These are phyloP conservation scores for Petunia secreta DNA, from an alignment of 257 asterid genomes.

Conservation along the genomic window DNA sequence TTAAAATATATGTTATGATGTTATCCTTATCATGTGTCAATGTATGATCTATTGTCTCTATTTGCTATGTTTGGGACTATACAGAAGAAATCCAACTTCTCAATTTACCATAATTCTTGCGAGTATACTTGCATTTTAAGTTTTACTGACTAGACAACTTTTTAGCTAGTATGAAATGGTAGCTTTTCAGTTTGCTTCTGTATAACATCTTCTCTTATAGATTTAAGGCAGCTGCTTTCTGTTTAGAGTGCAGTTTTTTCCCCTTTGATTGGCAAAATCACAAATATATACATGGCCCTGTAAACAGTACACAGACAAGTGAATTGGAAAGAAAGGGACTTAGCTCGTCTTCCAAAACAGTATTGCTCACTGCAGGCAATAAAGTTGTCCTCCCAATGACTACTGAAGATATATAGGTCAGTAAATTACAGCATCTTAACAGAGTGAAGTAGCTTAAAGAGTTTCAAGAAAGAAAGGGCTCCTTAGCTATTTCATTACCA, in stretches of 20 bases:
- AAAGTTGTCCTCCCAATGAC: conserved; percentile 10
- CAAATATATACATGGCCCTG: background rate
- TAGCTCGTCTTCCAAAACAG: background rate
- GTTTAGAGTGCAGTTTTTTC: background rate
- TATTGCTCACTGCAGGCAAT: background rate
- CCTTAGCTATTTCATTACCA: background rate
- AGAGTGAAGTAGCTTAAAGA: conserved; percentile 5
- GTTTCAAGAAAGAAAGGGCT: conserved; percentile 6
- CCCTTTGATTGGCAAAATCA: conserved; percentile 18
- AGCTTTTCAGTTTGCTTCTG: conserved; percentile 14
- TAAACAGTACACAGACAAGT: background rate
- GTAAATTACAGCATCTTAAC: background rate
- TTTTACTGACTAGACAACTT: background rate
- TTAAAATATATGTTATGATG: background rate
- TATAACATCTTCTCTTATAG: background rate
- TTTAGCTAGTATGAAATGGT: conserved; percentile 20
- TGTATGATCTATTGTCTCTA: background rate
- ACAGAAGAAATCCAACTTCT: background rate
- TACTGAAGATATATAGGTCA: background rate
- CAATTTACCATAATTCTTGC: conserved; percentile 17
- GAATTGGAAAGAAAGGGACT: background rate
- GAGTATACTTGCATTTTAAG: conserved; percentile 4
- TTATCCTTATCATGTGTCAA: conserved; percentile 4
- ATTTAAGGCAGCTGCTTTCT: background rate
- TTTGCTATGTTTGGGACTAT: background rate